A percentile compares a stretch with the other conserved stretches of the same genome.
These are phyloP conservation scores for Sugiyamaella castrensis DNA, from an alignment of 1,139 yeast species.

Conservation along the genomic window DNA sequence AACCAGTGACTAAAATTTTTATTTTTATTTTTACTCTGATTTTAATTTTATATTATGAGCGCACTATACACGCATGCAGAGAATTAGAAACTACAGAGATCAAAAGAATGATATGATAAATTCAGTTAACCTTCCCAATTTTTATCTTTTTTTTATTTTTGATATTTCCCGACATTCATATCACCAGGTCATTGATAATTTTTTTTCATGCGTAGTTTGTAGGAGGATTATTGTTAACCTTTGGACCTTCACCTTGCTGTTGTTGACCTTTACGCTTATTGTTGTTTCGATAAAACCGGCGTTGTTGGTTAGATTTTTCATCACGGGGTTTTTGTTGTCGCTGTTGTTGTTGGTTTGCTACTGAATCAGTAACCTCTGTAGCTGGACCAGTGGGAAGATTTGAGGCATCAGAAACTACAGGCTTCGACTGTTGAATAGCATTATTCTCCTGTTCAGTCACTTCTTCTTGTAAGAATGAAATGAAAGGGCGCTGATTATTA, in stretches of 20 bases:
- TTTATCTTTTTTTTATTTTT: too few species aligned
- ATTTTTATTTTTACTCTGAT: too few species aligned
- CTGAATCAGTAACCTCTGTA: background rate
- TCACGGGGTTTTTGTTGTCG: too few species aligned
- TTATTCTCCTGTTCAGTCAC: constrained; percentile 14
- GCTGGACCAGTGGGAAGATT: background rate
- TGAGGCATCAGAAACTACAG: background rate
- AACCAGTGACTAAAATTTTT: too few species aligned
- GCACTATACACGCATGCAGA: too few species aligned
- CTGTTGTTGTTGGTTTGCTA: background rate
- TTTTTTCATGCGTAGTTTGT: too few species aligned
- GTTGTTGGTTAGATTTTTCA: constrained; percentile 1
- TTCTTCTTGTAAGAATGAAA: constrained; percentile 29
- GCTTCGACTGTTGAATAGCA: background rate
- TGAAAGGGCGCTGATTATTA: constrained; percentile 17
- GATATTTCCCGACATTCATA: too few species aligned
- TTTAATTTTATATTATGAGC: too few species aligned
- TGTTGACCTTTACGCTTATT: constrained; percentile 1
- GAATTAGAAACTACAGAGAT: too few species aligned
- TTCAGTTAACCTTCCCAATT: too few species aligned
- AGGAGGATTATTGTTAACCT: constrained; percentile 1
- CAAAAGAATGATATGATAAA: too few species aligned
- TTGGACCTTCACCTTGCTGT: constrained; percentile 2
- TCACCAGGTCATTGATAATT: too few species aligned
- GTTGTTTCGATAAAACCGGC: constrained; percentile 8